Evolutionary conservation across 2,329 filamentous ascomycete genomes (phyloP).

Genomic region (Trichoderma sp.): DNA sequence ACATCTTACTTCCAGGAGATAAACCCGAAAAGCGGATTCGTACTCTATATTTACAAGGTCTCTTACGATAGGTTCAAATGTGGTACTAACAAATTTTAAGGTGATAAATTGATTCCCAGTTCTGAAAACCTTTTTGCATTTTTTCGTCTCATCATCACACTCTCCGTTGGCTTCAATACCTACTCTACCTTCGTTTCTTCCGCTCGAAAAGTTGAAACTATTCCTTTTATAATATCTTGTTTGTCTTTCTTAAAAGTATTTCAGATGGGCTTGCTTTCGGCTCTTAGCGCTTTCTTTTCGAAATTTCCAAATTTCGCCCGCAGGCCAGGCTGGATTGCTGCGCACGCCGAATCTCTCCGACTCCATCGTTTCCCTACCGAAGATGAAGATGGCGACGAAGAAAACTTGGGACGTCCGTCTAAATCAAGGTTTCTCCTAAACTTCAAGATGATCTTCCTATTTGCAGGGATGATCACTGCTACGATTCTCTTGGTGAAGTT

Average conservation of each 20-base stretch:
- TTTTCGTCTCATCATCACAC: neutral
- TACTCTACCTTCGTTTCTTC: neutral
- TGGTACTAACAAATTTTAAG: neutral
- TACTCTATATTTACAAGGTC: neutral
- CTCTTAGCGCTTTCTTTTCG: neutral
- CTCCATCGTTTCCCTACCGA: neutral
- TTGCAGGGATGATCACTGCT: neutral
- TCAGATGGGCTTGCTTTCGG: neutral
- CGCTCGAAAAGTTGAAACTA: neutral
- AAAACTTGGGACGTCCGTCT: neutral
- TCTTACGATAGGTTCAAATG: neutral
- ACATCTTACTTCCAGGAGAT: neutral
- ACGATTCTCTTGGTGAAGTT: neutral
- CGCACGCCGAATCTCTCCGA: neutral
- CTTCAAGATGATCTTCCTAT: neutral
- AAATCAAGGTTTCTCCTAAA: neutral
- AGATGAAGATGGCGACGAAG: slow-evolving; percentile 2
- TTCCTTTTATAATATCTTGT: neutral
- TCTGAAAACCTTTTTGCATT: neutral
- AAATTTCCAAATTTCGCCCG: neutral
- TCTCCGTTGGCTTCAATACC: neutral
- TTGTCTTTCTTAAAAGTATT: neutral
- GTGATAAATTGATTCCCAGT: neutral
- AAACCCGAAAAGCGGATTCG: neutral
- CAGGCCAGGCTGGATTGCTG: slow-evolving; percentile 10